Percentiles rank a stretch among this genome's conserved stretches.
phyloP scores from a whole-genome alignment of 192 early-diverging fungal species.

The Coemansia sp. region DNA sequence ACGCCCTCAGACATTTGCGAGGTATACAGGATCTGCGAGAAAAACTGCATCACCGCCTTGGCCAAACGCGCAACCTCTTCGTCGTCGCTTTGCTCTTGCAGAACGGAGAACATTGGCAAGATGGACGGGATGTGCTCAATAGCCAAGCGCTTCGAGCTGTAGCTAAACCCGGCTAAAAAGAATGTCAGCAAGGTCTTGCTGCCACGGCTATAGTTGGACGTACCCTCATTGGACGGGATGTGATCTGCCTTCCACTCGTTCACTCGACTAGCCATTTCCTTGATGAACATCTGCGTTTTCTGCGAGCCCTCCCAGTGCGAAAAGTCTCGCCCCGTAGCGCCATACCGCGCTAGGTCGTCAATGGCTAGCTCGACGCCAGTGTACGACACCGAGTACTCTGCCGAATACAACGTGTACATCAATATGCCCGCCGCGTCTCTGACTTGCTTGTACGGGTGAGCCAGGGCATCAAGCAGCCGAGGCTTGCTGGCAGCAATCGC shows the following conservation, averaged over 20 bases:
- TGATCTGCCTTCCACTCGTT: slow-evolving; percentile 40
- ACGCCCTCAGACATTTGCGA: slow-evolving; percentile 29
- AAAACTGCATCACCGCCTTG: slow-evolving; percentile 30
- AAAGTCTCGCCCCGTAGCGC: slow-evolving; percentile 50
- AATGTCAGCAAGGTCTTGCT: slow-evolving; percentile 50
- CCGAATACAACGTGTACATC: slow-evolving; percentile 67
- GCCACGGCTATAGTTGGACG: slow-evolving; percentile 51
- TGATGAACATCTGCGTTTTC: slow-evolving; percentile 30
- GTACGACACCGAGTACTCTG: slow-evolving; percentile 64
- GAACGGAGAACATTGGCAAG: slow-evolving; percentile 33
- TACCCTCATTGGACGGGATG: slow-evolving; percentile 48
- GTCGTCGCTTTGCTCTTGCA: slow-evolving; percentile 54
- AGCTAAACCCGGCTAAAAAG: slow-evolving; percentile 30
- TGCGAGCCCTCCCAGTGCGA: slow-evolving; percentile 45
- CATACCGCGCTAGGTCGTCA: slow-evolving; percentile 42
- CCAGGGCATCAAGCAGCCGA: slow-evolving; percentile 54
- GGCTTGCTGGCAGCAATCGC: slow-evolving; percentile 33
- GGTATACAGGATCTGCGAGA: slow-evolving; percentile 47
- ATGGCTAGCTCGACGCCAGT: slow-evolving; percentile 49
- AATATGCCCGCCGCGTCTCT: slow-evolving; percentile 74
- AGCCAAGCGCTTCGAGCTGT: slow-evolving; percentile 35
- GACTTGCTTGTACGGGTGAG: slow-evolving; percentile 90
- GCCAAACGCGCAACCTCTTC: slow-evolving; percentile 41
- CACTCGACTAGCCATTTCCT: slow-evolving; percentile 28
- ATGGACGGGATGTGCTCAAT: slow-evolving; percentile 30